Conservation (phyloP, 1,284 basidiomycete species). For the Ustilago loliicola region DNA sequence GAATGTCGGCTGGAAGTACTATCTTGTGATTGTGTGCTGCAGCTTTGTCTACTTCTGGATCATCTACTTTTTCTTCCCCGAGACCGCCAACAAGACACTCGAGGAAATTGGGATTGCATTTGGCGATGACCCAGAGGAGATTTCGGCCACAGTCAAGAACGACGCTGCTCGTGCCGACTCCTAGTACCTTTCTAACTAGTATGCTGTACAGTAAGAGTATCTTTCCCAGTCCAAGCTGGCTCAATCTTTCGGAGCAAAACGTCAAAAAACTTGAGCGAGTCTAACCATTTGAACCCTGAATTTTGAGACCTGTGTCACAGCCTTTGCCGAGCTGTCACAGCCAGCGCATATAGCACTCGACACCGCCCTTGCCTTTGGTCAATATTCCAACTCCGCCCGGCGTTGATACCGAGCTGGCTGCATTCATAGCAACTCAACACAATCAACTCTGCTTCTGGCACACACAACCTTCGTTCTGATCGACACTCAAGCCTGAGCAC, state of each 20-base stretch:
- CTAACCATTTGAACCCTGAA: not conserved
- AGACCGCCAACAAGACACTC: conserved; percentile 7
- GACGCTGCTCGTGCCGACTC: not conserved
- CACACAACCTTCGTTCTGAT: not conserved
- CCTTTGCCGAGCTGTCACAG: conserved; percentile 8
- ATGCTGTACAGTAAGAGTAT: not conserved
- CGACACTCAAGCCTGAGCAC: not conserved
- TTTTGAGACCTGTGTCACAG: not conserved
- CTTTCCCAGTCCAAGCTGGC: not conserved
- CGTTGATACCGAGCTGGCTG: conserved; percentile 1
- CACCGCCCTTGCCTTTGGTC: not conserved
- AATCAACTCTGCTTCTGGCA: not conserved
- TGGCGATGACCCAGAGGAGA: conserved; percentile 3
- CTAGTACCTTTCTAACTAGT: not conserved
- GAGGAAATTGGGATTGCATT: conserved; percentile 4
- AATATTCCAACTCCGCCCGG: not conserved
- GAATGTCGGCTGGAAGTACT: conserved; percentile 6
- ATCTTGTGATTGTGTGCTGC: conserved; percentile 3
- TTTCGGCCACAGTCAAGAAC: conserved; percentile 1
- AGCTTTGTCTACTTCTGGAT: conserved; percentile 11
- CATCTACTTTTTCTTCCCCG: conserved; percentile 4
- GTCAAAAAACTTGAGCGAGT: not conserved
- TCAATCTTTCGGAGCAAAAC: not conserved
- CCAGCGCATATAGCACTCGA: not conserved
- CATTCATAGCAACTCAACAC: conserved; percentile 3